Conservation (phyloP, 768 basidiomycete genomes). For the Naematelia aurantialba region DNA sequence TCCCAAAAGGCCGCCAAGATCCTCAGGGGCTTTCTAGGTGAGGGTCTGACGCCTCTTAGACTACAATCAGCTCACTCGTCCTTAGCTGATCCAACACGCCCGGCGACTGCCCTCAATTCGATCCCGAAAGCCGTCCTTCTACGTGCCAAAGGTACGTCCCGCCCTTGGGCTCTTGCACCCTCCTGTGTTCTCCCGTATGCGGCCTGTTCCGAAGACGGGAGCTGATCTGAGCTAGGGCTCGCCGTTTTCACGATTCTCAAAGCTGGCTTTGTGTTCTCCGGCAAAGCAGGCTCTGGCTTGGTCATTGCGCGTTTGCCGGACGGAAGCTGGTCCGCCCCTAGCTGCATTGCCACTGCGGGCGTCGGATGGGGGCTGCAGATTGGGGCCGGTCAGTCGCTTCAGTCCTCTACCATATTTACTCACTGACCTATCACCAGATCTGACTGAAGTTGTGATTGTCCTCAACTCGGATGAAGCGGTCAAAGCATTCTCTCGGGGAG, state of each 20-base stretch:
- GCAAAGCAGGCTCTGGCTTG: conserved; percentile 87
- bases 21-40: conserved; percentile 75
- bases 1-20: conserved; percentile 92
- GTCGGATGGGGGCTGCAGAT: conserved; percentile 62
- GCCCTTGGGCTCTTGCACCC: background rate
- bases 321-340: conserved; percentile 95
- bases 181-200: too few species aligned
- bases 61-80: conserved; percentile 6
- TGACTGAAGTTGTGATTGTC: conserved; percentile 84
- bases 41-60: conserved; percentile 6
- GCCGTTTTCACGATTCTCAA: conserved; percentile 87
- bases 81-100: conserved; percentile 77
- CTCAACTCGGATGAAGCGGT: conserved; percentile 96
- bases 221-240: too few species aligned
- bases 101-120: conserved; percentile 85
- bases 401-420: background rate
- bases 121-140: conserved; percentile 90
- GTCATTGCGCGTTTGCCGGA: conserved; percentile 90
- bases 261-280: conserved; percentile 90
- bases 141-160: conserved; percentile 69
- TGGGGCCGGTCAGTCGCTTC: conserved; percentile 76
- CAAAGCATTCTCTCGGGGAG: conserved; percentile 87
- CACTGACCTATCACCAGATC: conserved; percentile 25
- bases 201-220: too few species aligned
- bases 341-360: conserved; percentile 93